Evolutionary conservation across 2,329 filamentous ascomycete genomes (phyloP).

Genomic region (Ilyonectria mors-panacis): DNA sequence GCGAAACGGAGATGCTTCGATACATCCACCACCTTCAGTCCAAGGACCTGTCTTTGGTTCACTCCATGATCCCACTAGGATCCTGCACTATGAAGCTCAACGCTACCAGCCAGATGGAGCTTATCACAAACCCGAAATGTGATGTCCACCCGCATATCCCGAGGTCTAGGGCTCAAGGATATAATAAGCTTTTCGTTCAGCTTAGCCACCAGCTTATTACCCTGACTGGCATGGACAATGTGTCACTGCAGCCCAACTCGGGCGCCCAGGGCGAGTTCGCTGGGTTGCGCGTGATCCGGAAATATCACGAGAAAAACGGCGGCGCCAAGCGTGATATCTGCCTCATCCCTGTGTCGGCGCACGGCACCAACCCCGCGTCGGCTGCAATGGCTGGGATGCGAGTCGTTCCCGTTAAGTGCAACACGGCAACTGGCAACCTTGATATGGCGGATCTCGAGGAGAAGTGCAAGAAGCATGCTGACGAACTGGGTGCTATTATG

Average conservation of each 20-base stretch:
- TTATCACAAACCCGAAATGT: constrained; percentile 83
- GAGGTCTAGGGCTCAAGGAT: background rate
- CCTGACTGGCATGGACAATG: constrained; percentile 92
- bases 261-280: constrained; percentile 97
- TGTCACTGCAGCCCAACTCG: constrained; percentile 94
- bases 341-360: constrained; percentile 93
- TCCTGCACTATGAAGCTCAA: constrained; percentile 99
- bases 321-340: constrained; percentile 82
- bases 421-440: constrained; percentile 88
- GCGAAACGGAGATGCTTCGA: constrained; percentile 92
- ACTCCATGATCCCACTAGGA: constrained; percentile 97
- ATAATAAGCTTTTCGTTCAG: background rate
- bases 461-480: constrained; percentile 90
- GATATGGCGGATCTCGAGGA: constrained; percentile 87
- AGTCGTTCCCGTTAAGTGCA: constrained; percentile 93
- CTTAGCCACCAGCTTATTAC: constrained; percentile 79
- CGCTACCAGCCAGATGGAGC: constrained; percentile 92
- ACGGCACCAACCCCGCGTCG: constrained; percentile 96
- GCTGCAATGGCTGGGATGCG: constrained; percentile 97
- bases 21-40: constrained; percentile 96
- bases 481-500: constrained; percentile 94
- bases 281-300: constrained; percentile 88
- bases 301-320: constrained; percentile 76
- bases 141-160: background rate
- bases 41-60: constrained; percentile 92